These are phyloP conservation scores for Leishmania gerbilli DNA, from an alignment of 208 protist species.

Conservation along the genomic window DNA sequence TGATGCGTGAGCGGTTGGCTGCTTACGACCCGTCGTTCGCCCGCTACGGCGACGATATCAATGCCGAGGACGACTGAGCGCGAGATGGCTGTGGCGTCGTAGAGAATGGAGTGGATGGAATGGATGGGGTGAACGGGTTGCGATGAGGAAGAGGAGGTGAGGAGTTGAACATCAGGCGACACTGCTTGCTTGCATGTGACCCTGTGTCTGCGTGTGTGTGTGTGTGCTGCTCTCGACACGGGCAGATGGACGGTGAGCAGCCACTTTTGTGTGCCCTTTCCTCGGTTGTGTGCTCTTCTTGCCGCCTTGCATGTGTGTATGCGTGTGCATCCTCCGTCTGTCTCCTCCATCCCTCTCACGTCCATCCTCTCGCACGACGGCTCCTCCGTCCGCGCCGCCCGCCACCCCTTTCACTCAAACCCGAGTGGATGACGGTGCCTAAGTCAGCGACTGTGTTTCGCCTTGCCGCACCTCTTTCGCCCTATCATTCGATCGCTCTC, in stretches of 20 bases:
- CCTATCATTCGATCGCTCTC: not conserved
- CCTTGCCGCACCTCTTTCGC: not conserved
- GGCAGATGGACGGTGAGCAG: not conserved
- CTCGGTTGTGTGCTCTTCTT: not conserved
- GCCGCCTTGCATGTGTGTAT: not conserved
- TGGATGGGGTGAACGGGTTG: not conserved
- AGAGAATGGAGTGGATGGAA: not conserved
- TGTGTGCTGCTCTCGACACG: not conserved
- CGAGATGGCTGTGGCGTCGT: not conserved
- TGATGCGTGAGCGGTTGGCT: conserved; percentile 46
- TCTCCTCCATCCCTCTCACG: not conserved
- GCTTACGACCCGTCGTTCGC: conserved; percentile 48
- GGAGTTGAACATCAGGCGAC: not conserved
- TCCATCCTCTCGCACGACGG: not conserved
- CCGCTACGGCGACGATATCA: conserved; percentile 48
- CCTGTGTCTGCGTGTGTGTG: not conserved
- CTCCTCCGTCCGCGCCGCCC: not conserved
- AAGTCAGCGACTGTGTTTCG: not conserved
- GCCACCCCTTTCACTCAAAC: not conserved
- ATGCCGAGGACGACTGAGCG: conserved; percentile 54
- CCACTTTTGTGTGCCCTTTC: not conserved
- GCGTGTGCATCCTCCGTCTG: not conserved
- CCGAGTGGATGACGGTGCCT: not conserved
- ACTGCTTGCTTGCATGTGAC: not conserved
- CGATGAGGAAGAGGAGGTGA: not conserved